phyloP scores from a whole-genome alignment of 768 basidiomycete species.

The Leucocoprinus sp. region DNA sequence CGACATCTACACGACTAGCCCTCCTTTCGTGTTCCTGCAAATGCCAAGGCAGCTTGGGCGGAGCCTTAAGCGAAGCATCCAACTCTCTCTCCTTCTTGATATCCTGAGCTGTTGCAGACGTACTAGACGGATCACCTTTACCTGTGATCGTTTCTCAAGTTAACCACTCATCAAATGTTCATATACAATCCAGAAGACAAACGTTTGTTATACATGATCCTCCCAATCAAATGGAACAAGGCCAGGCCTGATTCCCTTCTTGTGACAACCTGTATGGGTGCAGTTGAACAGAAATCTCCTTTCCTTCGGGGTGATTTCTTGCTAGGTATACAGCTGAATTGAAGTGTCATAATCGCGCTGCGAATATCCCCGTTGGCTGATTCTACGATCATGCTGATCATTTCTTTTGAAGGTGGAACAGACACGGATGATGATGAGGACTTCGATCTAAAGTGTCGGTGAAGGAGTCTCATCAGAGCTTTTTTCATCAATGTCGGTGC shows the following conservation, averaged over 20 bases:
- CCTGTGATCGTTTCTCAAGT: conserved; percentile 34
- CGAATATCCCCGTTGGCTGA: conserved; percentile 88
- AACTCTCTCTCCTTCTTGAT: conserved; percentile 49
- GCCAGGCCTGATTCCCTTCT: conserved; percentile 78
- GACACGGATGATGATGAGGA: conserved; percentile 15
- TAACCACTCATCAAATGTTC: conserved; percentile 2
- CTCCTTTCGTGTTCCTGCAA: conserved; percentile 52
- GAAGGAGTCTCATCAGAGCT: conserved; percentile 58
- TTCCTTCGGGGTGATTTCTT: conserved; percentile 20
- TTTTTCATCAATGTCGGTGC: conserved; percentile 79
- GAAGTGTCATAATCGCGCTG: conserved; percentile 87
- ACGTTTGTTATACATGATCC: conserved; percentile 95
- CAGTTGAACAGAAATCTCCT: conserved; percentile 23
- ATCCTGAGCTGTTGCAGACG: conserved; percentile 54
- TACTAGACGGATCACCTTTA: conserved; percentile 58
- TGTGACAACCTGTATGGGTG: conserved; percentile 66
- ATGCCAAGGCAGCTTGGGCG: conserved; percentile 49
- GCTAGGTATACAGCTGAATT: conserved; percentile 65
- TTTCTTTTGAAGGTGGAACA: conserved; percentile 48
- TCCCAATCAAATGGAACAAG: conserved; percentile 90
- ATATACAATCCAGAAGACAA: conserved; percentile 19
- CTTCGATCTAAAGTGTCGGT: conserved; percentile 32
- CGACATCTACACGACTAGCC: conserved; percentile 67
- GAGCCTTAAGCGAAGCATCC: conserved; percentile 47
- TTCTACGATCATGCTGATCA: conserved; percentile 68